Percentiles rank a stretch among this genome's conserved stretches.
These are phyloP conservation scores for Zygosaccharomyces siamensis DNA, from an alignment of 805 yeast species.

Conservation along the genomic window DNA sequence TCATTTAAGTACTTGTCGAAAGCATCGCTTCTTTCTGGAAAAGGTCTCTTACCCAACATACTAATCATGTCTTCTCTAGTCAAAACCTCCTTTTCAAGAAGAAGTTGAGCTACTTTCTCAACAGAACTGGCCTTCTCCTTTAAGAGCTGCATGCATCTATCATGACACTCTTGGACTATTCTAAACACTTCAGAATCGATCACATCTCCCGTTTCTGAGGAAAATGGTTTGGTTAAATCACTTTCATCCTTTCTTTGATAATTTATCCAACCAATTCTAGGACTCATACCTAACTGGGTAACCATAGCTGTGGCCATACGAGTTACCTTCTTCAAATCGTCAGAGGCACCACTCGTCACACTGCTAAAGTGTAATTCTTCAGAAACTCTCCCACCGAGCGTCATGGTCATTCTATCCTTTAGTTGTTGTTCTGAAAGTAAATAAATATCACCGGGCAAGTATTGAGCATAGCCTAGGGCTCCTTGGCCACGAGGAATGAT, in stretches of 20 bases:
- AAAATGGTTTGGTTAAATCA: conserved; percentile 76
- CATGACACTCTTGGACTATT: conserved; percentile 71
- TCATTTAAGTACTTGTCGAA: conserved; percentile 42
- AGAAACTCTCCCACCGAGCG: conserved; percentile 93
- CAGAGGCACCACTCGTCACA: conserved; percentile 95
- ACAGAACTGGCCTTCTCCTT: conserved; percentile 69
- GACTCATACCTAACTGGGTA: conserved; percentile 84
- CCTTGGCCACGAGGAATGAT: conserved; percentile 97
- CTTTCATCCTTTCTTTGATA: conserved; percentile 64
- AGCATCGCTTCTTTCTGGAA: conserved; percentile 85
- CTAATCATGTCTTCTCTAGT: conserved; percentile 93
- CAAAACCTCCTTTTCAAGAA: conserved; percentile 80
- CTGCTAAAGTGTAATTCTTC: conserved; percentile 89
- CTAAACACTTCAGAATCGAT: conserved; percentile 82
- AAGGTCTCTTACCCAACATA: conserved; percentile 85
- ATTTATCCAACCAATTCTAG: conserved; percentile 76
- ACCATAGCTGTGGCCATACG: conserved; percentile 93
- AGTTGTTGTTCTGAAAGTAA: conserved; percentile 73
- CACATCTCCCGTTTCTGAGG: conserved; percentile 75
- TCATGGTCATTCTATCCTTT: conserved; percentile 90
- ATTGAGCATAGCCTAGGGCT: conserved; percentile 96
- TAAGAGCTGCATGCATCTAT: conserved; percentile 62
- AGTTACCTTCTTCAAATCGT: conserved; percentile 94
- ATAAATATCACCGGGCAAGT: conserved; percentile 88
- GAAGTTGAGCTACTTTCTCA: conserved; percentile 79